phyloP scores from a whole-genome alignment of 2,329 filamentous ascomycete genomes.

The Fusarium sp. region DNA sequence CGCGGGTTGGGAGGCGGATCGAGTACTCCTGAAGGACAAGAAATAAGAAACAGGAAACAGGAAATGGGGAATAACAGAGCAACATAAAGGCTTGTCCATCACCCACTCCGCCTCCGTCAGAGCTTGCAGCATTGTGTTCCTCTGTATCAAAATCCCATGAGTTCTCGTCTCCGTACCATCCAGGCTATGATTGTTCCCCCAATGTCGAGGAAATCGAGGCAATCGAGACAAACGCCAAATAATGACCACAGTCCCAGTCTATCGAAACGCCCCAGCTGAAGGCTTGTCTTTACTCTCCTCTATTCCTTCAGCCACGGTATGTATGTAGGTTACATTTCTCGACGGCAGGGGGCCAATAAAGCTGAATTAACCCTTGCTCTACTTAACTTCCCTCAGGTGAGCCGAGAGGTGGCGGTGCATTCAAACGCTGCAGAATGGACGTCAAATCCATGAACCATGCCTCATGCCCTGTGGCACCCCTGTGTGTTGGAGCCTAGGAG shows the following conservation, averaged over 20 bases:
- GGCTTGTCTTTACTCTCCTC: constrained; percentile 12
- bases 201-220: background rate
- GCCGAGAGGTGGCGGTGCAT: constrained; percentile 42
- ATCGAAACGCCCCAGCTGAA: constrained; percentile 41
- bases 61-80: constrained; percentile 7
- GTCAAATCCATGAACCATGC: constrained; percentile 30
- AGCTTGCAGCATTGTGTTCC: constrained; percentile 17
- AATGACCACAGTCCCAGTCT: constrained; percentile 10
- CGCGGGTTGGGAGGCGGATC: constrained; percentile 33
- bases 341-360: constrained; percentile 25
- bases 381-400: constrained; percentile 42
- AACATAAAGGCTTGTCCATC: constrained; percentile 14
- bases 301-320: constrained; percentile 7
- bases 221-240: constrained; percentile 4
- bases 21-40: constrained; percentile 8
- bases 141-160: background rate
- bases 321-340: constrained; percentile 3
- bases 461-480: constrained; percentile 36
- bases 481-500: constrained; percentile 30
- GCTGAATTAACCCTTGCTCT: constrained; percentile 39
- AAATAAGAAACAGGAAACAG: constrained; percentile 15
- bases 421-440: constrained; percentile 18
- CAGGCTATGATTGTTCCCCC: background rate
- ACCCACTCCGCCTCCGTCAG: constrained; percentile 11
- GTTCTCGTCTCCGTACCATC: too few relatives aligned